phyloP scores from a whole-genome alignment of 2,329 filamentous ascomycete genomes.

The Alternaria solani region DNA sequence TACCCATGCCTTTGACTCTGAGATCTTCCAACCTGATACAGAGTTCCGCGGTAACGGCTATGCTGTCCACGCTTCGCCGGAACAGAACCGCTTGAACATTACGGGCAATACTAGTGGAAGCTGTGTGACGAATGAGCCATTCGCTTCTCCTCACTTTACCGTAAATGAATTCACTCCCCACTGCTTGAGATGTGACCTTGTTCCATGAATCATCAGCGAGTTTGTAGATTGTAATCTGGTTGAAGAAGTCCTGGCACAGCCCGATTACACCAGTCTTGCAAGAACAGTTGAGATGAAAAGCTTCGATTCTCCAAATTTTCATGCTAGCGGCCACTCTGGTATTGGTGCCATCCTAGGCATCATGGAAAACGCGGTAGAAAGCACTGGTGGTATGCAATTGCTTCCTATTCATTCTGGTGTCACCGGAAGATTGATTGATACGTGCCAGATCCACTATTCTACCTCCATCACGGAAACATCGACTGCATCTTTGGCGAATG shows the following conservation, averaged over 20 bases:
- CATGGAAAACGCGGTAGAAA: constrained; percentile 45
- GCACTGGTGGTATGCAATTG: constrained; percentile 33
- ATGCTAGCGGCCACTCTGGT: constrained; percentile 49
- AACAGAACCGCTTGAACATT: constrained; percentile 35
- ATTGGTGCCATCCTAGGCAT: constrained; percentile 46
- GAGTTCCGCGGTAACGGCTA: constrained; percentile 50
- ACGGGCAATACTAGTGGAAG: constrained; percentile 42
- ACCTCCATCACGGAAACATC: constrained; percentile 50
- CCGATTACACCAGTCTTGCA: constrained; percentile 41
- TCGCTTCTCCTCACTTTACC: constrained; percentile 29
- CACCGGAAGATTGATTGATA: background rate
- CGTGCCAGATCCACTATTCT: constrained; percentile 43
- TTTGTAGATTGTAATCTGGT: constrained; percentile 29
- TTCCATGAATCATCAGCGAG: constrained; percentile 29
- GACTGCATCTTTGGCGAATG: constrained; percentile 48
- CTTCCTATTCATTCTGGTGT: background rate
- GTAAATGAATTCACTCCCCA: constrained; percentile 33
- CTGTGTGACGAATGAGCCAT: constrained; percentile 45
- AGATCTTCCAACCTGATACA: constrained; percentile 27
- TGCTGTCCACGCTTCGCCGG: constrained; percentile 34
- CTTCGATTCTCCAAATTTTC: constrained; percentile 33
- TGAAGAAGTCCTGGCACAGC: constrained; percentile 34
- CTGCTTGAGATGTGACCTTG: constrained; percentile 46
- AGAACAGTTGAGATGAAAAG: constrained; percentile 36
- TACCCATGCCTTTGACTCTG: constrained; percentile 20